These are phyloP conservation scores for Crithidia brevicula DNA, from an alignment of 208 protist species.

Conservation along the genomic window DNA sequence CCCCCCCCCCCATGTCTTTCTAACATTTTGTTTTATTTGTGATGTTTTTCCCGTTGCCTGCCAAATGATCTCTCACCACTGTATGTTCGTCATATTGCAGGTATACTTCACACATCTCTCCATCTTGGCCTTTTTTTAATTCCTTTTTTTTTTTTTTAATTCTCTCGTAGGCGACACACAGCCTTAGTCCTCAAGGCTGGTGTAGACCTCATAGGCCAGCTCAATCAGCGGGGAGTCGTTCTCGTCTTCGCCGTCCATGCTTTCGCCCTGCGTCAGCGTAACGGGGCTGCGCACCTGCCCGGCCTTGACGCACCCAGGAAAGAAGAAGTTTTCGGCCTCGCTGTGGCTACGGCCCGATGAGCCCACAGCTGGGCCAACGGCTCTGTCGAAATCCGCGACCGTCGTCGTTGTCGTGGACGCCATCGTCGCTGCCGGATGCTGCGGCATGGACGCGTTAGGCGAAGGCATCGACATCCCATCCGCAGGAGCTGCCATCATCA, in stretches of 20 bases:
- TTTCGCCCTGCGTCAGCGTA: conserved; percentile 6
- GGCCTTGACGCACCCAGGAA: neutral
- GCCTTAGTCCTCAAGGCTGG: neutral
- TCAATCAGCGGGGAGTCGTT: conserved; percentile 17
- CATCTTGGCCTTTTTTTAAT: no score
- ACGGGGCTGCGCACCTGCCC: neutral
- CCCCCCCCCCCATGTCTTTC: no score
- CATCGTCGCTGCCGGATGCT: neutral
- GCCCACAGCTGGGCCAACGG: neutral
- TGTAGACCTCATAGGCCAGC: conserved; percentile 15
- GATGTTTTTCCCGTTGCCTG: no score
- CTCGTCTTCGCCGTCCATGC: neutral
- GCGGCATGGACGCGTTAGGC: neutral
- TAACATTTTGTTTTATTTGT: no score
- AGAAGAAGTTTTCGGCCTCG: neutral
- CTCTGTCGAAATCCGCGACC: neutral
- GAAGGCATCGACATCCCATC: neutral
- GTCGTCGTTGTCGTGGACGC: neutral
- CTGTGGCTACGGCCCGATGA: no score
- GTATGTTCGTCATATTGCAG: no score
- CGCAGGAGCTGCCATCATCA: neutral
- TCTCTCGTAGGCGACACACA: neutral
- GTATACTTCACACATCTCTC: no score
- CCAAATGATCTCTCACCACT: no score
- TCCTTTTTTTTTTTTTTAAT: no score